These are phyloP conservation scores for Colletotrichum orchidophilum DNA, from an alignment of 2,329 filamentous ascomycete genomes.

Conservation along the genomic window DNA sequence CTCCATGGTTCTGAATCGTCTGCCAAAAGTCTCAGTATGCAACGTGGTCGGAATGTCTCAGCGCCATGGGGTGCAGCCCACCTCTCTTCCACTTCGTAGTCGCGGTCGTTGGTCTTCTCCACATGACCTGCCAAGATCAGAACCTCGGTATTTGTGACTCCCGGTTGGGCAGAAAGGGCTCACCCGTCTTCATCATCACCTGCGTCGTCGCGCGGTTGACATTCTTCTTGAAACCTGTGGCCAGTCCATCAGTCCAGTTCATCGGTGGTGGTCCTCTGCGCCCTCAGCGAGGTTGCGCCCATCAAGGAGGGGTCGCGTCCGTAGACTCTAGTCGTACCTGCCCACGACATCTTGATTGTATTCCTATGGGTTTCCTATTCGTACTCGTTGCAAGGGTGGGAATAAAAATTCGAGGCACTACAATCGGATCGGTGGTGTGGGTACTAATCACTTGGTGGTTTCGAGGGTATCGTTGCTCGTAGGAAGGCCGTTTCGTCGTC, in stretches of 20 bases:
- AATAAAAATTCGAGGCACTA: not conserved
- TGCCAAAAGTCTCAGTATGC: slow-evolving; percentile 47
- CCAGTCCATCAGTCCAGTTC: slow-evolving; percentile 11
- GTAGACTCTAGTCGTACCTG: slow-evolving; percentile 46
- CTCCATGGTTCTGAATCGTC: slow-evolving; percentile 98
- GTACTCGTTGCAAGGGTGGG: not conserved
- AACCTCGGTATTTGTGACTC: not conserved
- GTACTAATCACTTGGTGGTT: slow-evolving; percentile 16
- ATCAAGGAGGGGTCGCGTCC: slow-evolving; percentile 10
- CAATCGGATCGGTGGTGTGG: not conserved
- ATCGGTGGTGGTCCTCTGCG: not conserved
- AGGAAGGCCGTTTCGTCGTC: slow-evolving; percentile 26
- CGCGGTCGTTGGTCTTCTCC: slow-evolving; percentile 97
- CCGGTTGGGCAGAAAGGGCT: slow-evolving; percentile 37
- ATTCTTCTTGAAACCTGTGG: slow-evolving; percentile 77
- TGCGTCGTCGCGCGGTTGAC: slow-evolving; percentile 98
- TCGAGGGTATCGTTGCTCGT: slow-evolving; percentile 12
- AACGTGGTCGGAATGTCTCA: too few relatives aligned
- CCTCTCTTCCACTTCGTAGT: slow-evolving; percentile 98
- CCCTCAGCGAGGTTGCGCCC: not conserved
- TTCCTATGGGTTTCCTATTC: not conserved
- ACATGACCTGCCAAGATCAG: slow-evolving; percentile 75
- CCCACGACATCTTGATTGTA: slow-evolving; percentile 55
- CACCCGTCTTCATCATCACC: slow-evolving; percentile 99
- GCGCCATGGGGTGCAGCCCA: slow-evolving; percentile 45